Evolutionary conservation across 2,329 filamentous ascomycete species (phyloP).

Genomic region (Fusarium proliferatum): DNA sequence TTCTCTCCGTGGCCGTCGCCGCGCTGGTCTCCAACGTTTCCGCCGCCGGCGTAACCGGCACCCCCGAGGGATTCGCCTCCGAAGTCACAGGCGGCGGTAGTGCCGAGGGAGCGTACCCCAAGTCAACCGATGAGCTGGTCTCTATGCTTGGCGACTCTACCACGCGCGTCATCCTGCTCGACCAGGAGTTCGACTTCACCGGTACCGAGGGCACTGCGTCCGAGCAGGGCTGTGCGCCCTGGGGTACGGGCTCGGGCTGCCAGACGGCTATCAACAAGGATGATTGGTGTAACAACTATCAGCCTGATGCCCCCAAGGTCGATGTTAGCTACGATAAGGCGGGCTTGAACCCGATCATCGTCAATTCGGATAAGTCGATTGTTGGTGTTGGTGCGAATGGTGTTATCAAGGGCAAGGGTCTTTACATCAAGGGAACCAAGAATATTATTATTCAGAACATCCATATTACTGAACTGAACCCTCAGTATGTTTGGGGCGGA

Average conservation of each 20-base stretch:
- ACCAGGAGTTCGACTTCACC: constrained; percentile 67
- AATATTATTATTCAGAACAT: constrained; percentile 73
- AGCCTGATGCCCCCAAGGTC: constrained; percentile 60
- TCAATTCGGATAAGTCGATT: constrained; percentile 68
- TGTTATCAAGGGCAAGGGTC: constrained; percentile 68
- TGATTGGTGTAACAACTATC: constrained; percentile 69
- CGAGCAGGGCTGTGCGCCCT: constrained; percentile 68
- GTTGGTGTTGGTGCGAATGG: constrained; percentile 64
- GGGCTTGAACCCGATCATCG: constrained; percentile 60
- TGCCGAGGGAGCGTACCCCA: constrained; percentile 66
- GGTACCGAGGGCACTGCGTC: constrained; percentile 64
- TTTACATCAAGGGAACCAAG: constrained; percentile 55
- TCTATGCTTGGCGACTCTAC: constrained; percentile 66
- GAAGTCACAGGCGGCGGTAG: constrained; percentile 73
- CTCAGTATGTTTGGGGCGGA: constrained; percentile 69
- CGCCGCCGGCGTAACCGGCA: constrained; percentile 45
- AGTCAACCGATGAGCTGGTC: constrained; percentile 66
- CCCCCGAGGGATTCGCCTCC: constrained; percentile 56
- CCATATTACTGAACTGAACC: constrained; percentile 65
- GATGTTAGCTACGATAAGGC: constrained; percentile 63
- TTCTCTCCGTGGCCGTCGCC: constrained; percentile 29
- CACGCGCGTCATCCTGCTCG: constrained; percentile 68
- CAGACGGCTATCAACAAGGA: constrained; percentile 71
- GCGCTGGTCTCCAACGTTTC: constrained; percentile 28
- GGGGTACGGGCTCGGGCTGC: constrained; percentile 63